Base-by-base conservation (phyloP, 2,329 filamentous ascomycete species). In the Magnaporthales sp. region DNA sequence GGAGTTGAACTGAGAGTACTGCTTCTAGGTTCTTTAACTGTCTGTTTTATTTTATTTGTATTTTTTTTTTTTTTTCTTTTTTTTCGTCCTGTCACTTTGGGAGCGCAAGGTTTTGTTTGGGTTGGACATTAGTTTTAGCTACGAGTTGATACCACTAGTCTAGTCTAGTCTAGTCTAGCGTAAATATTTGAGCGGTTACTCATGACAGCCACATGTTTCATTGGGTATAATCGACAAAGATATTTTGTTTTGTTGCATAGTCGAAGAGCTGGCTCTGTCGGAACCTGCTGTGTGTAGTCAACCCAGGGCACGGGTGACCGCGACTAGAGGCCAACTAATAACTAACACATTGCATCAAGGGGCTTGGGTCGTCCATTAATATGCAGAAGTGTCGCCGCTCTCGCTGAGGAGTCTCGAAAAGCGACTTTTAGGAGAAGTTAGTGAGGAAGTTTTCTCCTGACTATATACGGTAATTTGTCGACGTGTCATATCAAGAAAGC, bases 1-100 rank as follows among this genome's bases (percentile, higher is more conserved):
- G 63, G 84, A 86, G 75, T 67, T 85, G 72, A 79, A 80, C 68
- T 83, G 71, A 72, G 56, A 26, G 38, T 46, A 46, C 19, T 7
- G 38, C 8, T 46, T 19, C 38, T 46, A 19, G 31, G 26, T 11
- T 24, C 19, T 24, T 13, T 64, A 15, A 46, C 2, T 27, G 27
- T 19, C 19, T 26, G 19, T 8, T 24, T 27, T 46, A 9, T 10
- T 4, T 26, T 19, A 13, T 62, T 31, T 27, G 9, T 62, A 2
- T 19, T n/a, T 31, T 62, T n/a, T 30, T 4, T 62, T 29, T 22
- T 62, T 62, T 7, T 11, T 22, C 9, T 62, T 19, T 24, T 29
- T 63, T 27, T 31, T 3, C 24, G 13, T 31, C 27, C 9, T 11
- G 24, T 46, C 2, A 5, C 29, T 51, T 64, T 54, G 54, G 54